Evolutionary conservation across 228 moss, liverwort and hornwort species (phyloP).

Genomic region (Sphagnum fallax): DNA sequence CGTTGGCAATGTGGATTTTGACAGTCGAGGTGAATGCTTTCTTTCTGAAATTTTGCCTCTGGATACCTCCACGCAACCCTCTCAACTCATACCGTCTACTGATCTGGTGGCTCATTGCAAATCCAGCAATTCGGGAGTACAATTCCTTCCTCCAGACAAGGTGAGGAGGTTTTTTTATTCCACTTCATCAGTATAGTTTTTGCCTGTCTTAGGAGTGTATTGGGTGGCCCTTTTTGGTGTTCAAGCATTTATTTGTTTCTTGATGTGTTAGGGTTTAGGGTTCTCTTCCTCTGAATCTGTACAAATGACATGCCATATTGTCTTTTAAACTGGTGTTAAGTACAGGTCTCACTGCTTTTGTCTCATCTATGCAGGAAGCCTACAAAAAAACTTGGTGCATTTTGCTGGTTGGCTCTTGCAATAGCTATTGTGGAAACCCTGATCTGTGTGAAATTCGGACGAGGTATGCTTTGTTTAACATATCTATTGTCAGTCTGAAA

Average conservation of each 20-base stretch:
- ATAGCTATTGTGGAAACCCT: constrained; percentile 70
- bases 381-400: constrained; percentile 80
- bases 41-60: constrained; percentile 75
- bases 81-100: constrained; percentile 80
- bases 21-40: constrained; percentile 90
- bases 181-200: too few species aligned
- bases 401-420: constrained; percentile 78
- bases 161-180: constrained; percentile 12
- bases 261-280: too few species aligned
- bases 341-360: too few species aligned
- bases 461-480: constrained; percentile 36
- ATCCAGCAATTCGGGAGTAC: constrained; percentile 94
- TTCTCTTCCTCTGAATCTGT: too few species aligned
- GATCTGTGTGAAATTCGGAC: constrained; percentile 87
- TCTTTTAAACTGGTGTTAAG: too few species aligned
- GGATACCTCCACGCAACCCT: constrained; percentile 92
- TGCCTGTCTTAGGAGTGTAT: too few species aligned
- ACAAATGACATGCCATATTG: too few species aligned
- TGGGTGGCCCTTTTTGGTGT: too few species aligned
- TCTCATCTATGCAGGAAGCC: constrained; percentile 41
- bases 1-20: constrained; percentile 59
- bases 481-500: neutral
- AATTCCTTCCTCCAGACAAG: constrained; percentile 82
- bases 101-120: constrained; percentile 95
- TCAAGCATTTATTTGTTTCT: too few species aligned